phyloP scores from a whole-genome alignment of 2,329 filamentous ascomycete species.

The Fonsecaea multimorphosa region DNA sequence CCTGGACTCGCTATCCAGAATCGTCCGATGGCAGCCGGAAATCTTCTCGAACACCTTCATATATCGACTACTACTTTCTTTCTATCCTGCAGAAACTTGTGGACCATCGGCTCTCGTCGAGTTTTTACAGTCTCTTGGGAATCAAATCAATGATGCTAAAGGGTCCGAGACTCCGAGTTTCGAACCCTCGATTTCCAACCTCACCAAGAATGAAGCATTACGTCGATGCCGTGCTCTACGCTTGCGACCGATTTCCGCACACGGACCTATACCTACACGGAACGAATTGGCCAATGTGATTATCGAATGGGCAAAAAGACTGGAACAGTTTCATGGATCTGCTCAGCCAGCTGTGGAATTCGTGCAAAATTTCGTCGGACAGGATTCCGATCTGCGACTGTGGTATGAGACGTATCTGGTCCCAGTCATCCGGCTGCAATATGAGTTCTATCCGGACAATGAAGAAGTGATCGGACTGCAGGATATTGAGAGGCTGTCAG shows the following conservation, averaged over 20 bases:
- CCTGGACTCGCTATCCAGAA: slow-evolving; percentile 57
- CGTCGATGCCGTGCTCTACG: slow-evolving; percentile 26
- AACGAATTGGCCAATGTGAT: slow-evolving; percentile 57
- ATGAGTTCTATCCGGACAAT: slow-evolving; percentile 66
- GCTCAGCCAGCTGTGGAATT: slow-evolving; percentile 63
- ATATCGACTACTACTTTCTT: slow-evolving; percentile 66
- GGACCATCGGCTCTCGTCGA: slow-evolving; percentile 37
- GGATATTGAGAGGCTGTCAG: slow-evolving; percentile 60
- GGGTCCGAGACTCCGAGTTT: slow-evolving; percentile 40
- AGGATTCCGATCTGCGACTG: slow-evolving; percentile 58
- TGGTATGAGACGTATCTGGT: slow-evolving; percentile 67
- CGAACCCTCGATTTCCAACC: slow-evolving; percentile 47
- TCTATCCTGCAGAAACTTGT: slow-evolving; percentile 66
- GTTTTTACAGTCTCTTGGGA: slow-evolving; percentile 46
- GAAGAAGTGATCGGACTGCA: slow-evolving; percentile 55
- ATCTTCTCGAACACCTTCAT: slow-evolving; percentile 59
- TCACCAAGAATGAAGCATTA: slow-evolving; percentile 27
- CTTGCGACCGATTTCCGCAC: slow-evolving; percentile 23
- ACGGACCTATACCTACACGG: slow-evolving; percentile 23
- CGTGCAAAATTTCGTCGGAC: slow-evolving; percentile 62
- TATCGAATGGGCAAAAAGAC: slow-evolving; percentile 64
- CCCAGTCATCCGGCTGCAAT: slow-evolving; percentile 64
- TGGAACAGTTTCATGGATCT: slow-evolving; percentile 65
- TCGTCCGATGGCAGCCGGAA: slow-evolving; percentile 57
- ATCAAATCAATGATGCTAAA: slow-evolving; percentile 24